A percentile compares a stretch with the other conserved stretches of the same genome.
These are phyloP conservation scores for Galeopsis tetrahit DNA, from an alignment of 257 asterid genomes.

Conservation along the genomic window DNA sequence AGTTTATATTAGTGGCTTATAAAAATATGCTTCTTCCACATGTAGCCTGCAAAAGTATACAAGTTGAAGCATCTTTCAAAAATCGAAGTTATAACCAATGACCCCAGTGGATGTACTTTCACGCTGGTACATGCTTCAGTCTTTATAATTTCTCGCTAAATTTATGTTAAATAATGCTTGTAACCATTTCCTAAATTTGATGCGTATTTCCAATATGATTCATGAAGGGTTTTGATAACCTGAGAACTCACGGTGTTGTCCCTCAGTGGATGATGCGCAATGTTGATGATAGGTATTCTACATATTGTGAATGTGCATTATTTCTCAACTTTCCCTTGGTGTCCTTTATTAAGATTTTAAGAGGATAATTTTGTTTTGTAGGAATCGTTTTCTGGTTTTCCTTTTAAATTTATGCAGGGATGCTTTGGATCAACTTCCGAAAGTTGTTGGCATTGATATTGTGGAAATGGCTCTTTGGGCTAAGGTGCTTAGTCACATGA, in stretches of 20 bases:
- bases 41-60: conserved; percentile 87
- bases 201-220: conserved; percentile 30
- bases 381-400: conserved; percentile 44
- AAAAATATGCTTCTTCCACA: conserved; percentile 19
- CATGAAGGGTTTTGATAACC: conserved; percentile 92
- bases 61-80: conserved; percentile 96
- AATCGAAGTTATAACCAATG: conserved; percentile 88
- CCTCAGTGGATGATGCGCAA: conserved; percentile 99
- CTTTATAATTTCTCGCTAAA: conserved; percentile 11
- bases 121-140: conserved; percentile 56
- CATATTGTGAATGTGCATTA: conserved; percentile 1
- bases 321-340: conserved; percentile 6
- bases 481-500: conserved; percentile 58
- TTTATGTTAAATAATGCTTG: conserved; percentile 17
- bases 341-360: conserved; percentile 28
- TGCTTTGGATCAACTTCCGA: conserved; percentile 79
- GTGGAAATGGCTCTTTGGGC: conserved; percentile 99
- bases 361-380: conserved; percentile 23
- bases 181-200: conserved; percentile 9
- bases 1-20: conserved; percentile 34
- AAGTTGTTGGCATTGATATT: conserved; percentile 95
- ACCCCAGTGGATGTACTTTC: conserved; percentile 99
- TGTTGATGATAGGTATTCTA: conserved; percentile 83
- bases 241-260: conserved; percentile 89
- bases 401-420: conserved; percentile 88